Percentiles rank a stretch among this genome's conserved stretches.
Conservation (phyloP, 2,329 filamentous ascomycete species). For the Chrysosporium queenslandicum region DNA sequence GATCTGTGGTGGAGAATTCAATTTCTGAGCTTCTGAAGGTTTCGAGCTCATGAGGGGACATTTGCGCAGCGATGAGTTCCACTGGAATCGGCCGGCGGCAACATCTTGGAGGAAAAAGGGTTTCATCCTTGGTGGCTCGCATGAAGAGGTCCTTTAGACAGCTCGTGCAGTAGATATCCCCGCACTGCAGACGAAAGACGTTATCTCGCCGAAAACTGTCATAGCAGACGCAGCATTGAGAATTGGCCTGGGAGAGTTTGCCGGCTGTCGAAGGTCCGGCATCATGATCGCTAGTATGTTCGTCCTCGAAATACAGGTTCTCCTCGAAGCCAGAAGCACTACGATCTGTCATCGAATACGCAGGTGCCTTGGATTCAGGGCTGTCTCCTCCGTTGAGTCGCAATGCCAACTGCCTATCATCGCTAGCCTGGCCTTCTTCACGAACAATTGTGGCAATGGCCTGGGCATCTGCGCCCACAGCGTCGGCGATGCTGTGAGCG, state of each 20-base stretch:
- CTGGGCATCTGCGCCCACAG: background rate
- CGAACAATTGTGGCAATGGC: background rate
- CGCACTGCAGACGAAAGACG: constrained; percentile 15
- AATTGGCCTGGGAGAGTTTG: too few relatives aligned
- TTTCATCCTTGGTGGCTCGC: constrained; percentile 34
- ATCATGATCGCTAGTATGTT: too few relatives aligned
- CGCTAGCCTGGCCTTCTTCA: too few relatives aligned
- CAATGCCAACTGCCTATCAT: too few relatives aligned
- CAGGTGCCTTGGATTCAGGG: too few relatives aligned
- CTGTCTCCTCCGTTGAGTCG: too few relatives aligned
- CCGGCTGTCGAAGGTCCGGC: too few relatives aligned
- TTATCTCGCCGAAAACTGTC: too few relatives aligned
- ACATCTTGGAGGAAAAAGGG: constrained; percentile 48
- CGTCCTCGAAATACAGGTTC: too few relatives aligned
- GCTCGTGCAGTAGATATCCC: constrained; percentile 5
- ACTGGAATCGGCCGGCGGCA: constrained; percentile 38
- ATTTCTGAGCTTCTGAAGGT: constrained; percentile 34
- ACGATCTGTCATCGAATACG: too few relatives aligned
- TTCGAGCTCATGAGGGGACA: constrained; percentile 21
- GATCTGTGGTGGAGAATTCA: constrained; percentile 42
- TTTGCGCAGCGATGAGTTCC: constrained; percentile 4
- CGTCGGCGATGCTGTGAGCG: constrained; percentile 2
- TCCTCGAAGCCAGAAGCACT: too few relatives aligned
- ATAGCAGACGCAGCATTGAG: too few relatives aligned
- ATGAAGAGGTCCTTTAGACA: background rate